Evolutionary conservation across 139 green algal species (phyloP), one percentile per base, ranked within the genome.

Genomic region (Chlamydomonas urium): DNA sequence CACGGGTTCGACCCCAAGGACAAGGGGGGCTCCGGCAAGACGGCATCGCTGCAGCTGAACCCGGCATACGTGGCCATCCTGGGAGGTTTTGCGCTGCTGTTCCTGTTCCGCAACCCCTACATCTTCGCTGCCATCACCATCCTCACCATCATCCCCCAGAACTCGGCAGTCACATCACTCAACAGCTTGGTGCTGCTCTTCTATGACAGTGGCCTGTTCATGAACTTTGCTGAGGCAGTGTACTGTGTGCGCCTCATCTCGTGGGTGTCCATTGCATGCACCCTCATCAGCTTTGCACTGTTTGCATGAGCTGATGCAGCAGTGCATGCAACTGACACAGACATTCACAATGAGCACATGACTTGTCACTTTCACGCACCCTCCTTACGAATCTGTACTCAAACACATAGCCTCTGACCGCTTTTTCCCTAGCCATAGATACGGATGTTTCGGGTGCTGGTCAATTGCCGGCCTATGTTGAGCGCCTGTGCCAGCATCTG

Each of bases 151-250:
- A 79, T 89, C 24, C 83, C 83, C 0, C 83, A 89, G 68, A 89
- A 89, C 75, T 84, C 75, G 37, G 75, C 79, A n/a, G 79, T 82
- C 62, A 89, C 83, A 0, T 83, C 74, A 45, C 76, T 89, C n/a
- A 89, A 89, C 78, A 83, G 68, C 67, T 53, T 89, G 24, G 80
- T 89, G 50, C 70, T 86, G 35, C 59, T 86, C 47, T 83, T 84
- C 75, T 89, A 89, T 38, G 83, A 89, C n/a, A 78, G 59, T 45
- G 83, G 80, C 1, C 57, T 86, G 32, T 89, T 89, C 75, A 85
- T 85, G 78, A 89, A 85, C 67, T 89, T 86, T 57, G 83, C 80
- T 17, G 83, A 89, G 73, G 83, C 83, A 3, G 83, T 89, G 23
- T 85, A 81, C 47, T 86, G 80, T 69, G 83, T 89, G 37, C 75